Conservation (phyloP, 2,329 filamentous ascomycete genomes). For the Phyllosticta citribraziliensis region DNA sequence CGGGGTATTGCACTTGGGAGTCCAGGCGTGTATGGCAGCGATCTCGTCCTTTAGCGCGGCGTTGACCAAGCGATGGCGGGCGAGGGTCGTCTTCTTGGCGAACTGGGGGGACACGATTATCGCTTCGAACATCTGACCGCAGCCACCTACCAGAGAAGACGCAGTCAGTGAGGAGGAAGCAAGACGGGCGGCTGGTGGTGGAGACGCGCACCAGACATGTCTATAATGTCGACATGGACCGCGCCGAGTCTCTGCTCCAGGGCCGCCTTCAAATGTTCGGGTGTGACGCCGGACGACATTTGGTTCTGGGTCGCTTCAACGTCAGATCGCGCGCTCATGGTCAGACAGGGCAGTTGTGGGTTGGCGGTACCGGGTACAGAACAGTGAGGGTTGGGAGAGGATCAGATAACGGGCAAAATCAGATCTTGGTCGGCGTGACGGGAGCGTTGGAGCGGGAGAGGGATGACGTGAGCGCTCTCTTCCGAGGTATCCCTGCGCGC, state of each 20-base stretch:
- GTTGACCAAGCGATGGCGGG: conserved; percentile 81
- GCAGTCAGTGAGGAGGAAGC: background rate
- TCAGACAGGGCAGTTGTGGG: background rate
- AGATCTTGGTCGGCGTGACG: conserved; percentile 8
- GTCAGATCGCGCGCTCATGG: conserved; percentile 36
- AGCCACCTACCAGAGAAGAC: conserved; percentile 46
- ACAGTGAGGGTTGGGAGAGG: background rate
- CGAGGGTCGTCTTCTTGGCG: conserved; percentile 55
- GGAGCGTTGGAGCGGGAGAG: background rate
- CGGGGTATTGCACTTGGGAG: conserved; percentile 83
- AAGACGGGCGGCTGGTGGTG: background rate
- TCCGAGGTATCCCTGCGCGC: background rate
- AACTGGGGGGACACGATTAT: conserved; percentile 52
- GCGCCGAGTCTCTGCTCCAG: conserved; percentile 63
- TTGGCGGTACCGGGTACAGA: background rate
- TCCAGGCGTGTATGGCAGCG: conserved; percentile 87
- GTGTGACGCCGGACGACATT: conserved; percentile 55
- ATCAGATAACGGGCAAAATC: conserved; percentile 10
- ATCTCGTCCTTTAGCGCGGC: conserved; percentile 76
- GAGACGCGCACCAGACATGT: conserved; percentile 67
- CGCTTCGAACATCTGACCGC: conserved; percentile 61
- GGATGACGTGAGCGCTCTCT: conserved; percentile 2
- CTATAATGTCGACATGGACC: conserved; percentile 74
- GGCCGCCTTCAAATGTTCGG: conserved; percentile 58
- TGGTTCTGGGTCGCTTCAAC: conserved; percentile 41